Evolutionary conservation across 306 rosid species (phyloP).

Genomic region (Prunus armeniaca): DNA sequence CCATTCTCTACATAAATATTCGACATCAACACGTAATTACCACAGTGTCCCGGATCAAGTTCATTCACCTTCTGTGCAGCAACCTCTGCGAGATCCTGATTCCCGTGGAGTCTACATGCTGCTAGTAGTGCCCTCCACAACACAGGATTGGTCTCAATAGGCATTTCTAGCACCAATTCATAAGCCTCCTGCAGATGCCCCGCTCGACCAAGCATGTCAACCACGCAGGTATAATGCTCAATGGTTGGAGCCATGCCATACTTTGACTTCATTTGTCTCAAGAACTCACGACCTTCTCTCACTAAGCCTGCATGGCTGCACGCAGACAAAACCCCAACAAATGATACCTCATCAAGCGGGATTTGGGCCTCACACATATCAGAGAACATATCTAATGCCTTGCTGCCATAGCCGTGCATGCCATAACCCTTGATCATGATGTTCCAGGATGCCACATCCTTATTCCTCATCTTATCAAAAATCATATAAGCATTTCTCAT

Average conservation of each 20-base stretch:
- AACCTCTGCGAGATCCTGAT: conserved; percentile 59
- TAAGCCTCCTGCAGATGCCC: conserved; percentile 64
- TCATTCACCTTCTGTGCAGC: conserved; percentile 56
- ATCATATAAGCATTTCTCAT: conserved; percentile 61
- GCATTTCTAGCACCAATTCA: conserved; percentile 50
- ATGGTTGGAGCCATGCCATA: conserved; percentile 63
- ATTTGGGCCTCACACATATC: conserved; percentile 47
- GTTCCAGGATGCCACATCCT: conserved; percentile 90
- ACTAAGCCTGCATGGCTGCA: conserved; percentile 80
- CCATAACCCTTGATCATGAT: conserved; percentile 81
- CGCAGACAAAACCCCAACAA: conserved; percentile 67
- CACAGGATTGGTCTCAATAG: conserved; percentile 58
- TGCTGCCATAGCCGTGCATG: conserved; percentile 61
- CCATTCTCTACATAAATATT: conserved; percentile 67
- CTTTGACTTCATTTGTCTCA: conserved; percentile 52
- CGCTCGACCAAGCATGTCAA: conserved; percentile 86
- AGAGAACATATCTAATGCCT: conserved; percentile 53
- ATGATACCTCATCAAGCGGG: conserved; percentile 57
- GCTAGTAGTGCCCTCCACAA: conserved; percentile 83
- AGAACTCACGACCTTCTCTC: conserved; percentile 56
- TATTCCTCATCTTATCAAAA: conserved; percentile 51
- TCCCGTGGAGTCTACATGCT: conserved; percentile 65
- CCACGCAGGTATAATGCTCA: conserved; percentile 78
- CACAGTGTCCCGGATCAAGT: conserved; percentile 71
- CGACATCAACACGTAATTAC: conserved; percentile 75